A percentile compares a stretch with the other conserved stretches of the same genome.
Conservation (phyloP, 176 grass and related monocot species). For the Neostapfia colusana region DNA sequence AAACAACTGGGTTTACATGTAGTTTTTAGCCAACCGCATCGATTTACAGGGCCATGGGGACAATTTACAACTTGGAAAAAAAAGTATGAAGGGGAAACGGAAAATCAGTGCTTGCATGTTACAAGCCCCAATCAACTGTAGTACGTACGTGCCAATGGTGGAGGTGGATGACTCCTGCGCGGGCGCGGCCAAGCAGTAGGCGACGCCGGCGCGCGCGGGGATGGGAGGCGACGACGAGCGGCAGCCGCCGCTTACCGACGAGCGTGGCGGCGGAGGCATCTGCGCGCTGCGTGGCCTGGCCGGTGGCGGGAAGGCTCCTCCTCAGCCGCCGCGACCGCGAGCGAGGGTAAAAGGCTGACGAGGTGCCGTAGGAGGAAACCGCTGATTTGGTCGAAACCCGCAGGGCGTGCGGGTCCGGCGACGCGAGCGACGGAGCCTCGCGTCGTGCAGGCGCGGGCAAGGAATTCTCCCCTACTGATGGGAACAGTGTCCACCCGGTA, state of each 20-base stretch:
- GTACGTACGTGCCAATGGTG: slow-evolving; percentile 36
- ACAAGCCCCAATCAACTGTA: too few species aligned
- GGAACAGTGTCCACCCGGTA: background rate
- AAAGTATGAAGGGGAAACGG: too few species aligned
- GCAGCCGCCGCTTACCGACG: slow-evolving; percentile 30
- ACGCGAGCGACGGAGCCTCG: too few species aligned
- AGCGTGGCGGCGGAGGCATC: slow-evolving; percentile 30
- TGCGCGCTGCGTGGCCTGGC: slow-evolving; percentile 30
- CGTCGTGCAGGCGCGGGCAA: too few species aligned
- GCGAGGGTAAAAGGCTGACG: too few species aligned
- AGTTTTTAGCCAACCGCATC: too few species aligned
- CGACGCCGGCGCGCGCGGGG: slow-evolving; percentile 20
- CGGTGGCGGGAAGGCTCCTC: slow-evolving; percentile 15
- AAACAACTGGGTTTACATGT: too few species aligned
- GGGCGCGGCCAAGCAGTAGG: slow-evolving; percentile 46
- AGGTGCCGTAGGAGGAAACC: slow-evolving; percentile 40
- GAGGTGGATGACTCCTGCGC: slow-evolving; percentile 49
- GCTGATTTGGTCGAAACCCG: background rate
- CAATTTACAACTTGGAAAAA: too few species aligned
- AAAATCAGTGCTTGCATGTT: too few species aligned
- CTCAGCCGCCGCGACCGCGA: slow-evolving; percentile 29
- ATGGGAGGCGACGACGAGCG: slow-evolving; percentile 34
- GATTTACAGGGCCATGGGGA: too few species aligned
- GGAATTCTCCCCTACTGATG: too few species aligned
- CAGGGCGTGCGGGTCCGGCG: background rate